Percentiles rank a stretch among this genome's conserved stretches.
Conservation (phyloP, 192 early-diverging fungal genomes). For the Chytriomyces sp. region DNA sequence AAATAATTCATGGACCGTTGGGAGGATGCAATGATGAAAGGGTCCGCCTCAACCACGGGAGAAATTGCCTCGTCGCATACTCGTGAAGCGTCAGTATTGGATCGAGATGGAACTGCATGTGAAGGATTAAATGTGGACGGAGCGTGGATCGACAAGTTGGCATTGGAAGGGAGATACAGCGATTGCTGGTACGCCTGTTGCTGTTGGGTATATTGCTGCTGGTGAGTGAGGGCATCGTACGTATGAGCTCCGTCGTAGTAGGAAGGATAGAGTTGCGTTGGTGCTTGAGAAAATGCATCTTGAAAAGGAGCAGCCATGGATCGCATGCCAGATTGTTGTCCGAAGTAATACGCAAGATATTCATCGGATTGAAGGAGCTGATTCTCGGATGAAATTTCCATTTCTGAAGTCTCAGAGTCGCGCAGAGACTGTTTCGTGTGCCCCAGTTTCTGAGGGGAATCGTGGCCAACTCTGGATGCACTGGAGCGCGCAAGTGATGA, state of each 20-base stretch:
- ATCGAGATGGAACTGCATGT: not conserved
- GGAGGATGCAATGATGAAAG: too few relatives aligned
- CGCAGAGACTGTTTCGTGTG: too few relatives aligned
- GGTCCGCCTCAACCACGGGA: too few relatives aligned
- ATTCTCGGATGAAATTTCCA: not conserved
- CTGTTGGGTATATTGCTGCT: not conserved
- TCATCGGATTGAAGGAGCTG: not conserved
- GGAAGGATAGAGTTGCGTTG: not conserved
- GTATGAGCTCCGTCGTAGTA: not conserved
- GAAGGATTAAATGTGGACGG: not conserved
- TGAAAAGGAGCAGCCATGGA: not conserved
- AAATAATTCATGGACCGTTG: too few relatives aligned
- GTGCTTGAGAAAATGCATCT: not conserved
- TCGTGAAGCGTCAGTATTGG: too few relatives aligned
- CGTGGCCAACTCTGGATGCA: too few relatives aligned
- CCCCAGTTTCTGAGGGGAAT: too few relatives aligned
- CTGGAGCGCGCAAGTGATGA: too few relatives aligned
- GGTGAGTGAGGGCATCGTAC: not conserved
- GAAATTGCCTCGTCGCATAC: too few relatives aligned
- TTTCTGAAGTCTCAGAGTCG: not conserved
- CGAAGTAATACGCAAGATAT: not conserved
- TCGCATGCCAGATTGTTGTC: not conserved
- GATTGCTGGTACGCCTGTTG: not conserved
- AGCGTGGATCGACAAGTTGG: too few relatives aligned
- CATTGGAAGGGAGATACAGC: not conserved